Percentiles rank a stretch among this genome's conserved stretches.
Conservation (phyloP, 257 asterid genomes). For the Coffea eugenioides region DNA sequence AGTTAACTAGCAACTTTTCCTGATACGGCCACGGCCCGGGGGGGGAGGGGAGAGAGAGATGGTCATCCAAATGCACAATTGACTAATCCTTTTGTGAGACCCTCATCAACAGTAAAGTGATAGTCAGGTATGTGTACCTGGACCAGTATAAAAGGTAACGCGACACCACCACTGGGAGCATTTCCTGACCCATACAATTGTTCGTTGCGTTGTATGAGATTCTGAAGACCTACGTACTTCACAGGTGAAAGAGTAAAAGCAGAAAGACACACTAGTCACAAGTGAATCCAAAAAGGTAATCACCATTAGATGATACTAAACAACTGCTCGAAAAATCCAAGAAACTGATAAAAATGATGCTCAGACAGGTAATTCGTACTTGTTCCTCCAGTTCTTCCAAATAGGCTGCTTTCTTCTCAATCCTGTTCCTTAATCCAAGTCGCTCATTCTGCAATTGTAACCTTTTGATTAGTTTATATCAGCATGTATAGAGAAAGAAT, state of each 20-base stretch:
- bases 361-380: constrained; percentile 35
- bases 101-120: not conserved
- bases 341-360: not conserved
- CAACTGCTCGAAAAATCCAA: not conserved
- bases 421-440: constrained; percentile 64
- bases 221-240: constrained; percentile 81
- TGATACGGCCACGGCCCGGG: not conserved
- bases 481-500: not conserved
- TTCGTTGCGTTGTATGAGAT: constrained; percentile 79
- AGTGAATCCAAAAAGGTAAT: not conserved
- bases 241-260: constrained; percentile 6
- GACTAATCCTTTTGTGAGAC: not conserved
- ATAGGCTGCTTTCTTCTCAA: constrained; percentile 89
- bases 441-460: constrained; percentile 65
- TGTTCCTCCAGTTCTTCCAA: constrained; percentile 92
- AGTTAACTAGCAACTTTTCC: not conserved
- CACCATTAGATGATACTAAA: not conserved
- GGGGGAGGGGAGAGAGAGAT: too few species aligned
- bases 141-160: constrained; percentile 93
- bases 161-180: constrained; percentile 95
- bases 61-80: not conserved
- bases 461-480: not conserved
- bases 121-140: constrained; percentile 54
- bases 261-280: not conserved
- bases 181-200: constrained; percentile 80